phyloP scores from a whole-genome alignment of 2,329 filamentous ascomycete genomes.

The Botrytis deweyae region DNA sequence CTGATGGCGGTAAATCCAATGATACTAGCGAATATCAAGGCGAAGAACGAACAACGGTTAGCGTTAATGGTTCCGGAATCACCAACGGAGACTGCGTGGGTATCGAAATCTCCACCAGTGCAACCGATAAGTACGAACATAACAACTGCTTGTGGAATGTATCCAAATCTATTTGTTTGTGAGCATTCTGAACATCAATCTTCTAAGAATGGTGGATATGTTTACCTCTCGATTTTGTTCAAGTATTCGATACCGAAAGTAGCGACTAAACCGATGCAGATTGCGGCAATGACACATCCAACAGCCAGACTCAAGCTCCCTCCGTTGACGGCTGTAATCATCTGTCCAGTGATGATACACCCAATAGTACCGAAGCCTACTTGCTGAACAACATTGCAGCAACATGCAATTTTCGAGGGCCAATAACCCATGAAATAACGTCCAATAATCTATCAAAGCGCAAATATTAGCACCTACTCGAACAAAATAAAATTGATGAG shows the following conservation, averaged over 20 bases:
- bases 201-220: not conserved
- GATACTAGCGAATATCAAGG: slow-evolving; percentile 43
- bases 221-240: slow-evolving; percentile 24
- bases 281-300: slow-evolving; percentile 27
- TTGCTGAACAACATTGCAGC: slow-evolving; percentile 61
- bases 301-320: slow-evolving; percentile 5
- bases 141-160: slow-evolving; percentile 57
- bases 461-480: not conserved
- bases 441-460: slow-evolving; percentile 48
- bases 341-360: slow-evolving; percentile 37
- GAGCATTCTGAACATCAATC: not conserved
- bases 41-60: slow-evolving; percentile 53
- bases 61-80: slow-evolving; percentile 50
- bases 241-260: slow-evolving; percentile 25
- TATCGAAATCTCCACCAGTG: slow-evolving; percentile 54
- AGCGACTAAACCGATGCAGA: slow-evolving; percentile 25
- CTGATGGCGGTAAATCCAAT: slow-evolving; percentile 26
- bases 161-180: slow-evolving; percentile 39
- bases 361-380: slow-evolving; percentile 61
- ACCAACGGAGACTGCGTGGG: slow-evolving; percentile 48
- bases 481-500: not conserved
- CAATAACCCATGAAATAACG: slow-evolving; percentile 64
- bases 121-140: slow-evolving; percentile 56
- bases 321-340: slow-evolving; percentile 28
- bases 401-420: slow-evolving; percentile 60